phyloP scores from a whole-genome alignment of 768 basidiomycete genomes.

The Suillus subalutaceus region DNA sequence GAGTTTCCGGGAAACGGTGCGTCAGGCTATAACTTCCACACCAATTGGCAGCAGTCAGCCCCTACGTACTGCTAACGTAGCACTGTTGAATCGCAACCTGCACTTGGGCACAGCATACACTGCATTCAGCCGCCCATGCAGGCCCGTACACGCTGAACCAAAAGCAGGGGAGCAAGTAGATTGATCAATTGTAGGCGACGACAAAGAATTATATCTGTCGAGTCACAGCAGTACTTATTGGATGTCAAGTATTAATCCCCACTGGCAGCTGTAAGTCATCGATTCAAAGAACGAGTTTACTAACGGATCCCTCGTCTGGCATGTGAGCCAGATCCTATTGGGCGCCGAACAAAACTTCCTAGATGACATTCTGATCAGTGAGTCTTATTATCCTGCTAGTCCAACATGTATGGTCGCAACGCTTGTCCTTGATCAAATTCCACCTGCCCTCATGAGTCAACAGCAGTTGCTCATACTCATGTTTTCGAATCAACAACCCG shows the following conservation, averaged over 20 bases:
- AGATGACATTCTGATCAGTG: slow-evolving; percentile 29
- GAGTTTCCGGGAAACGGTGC: not conserved
- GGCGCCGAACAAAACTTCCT: not conserved
- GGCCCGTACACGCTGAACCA: not conserved
- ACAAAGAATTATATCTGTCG: not conserved
- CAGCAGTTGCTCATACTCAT: slow-evolving; percentile 57
- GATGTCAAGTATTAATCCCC: not conserved
- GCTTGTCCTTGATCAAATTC: slow-evolving; percentile 72
- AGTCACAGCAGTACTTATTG: not conserved
- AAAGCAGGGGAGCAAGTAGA: not conserved
- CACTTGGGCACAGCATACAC: not conserved
- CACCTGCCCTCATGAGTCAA: slow-evolving; percentile 61
- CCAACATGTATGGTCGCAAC: slow-evolving; percentile 49
- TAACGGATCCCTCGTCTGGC: slow-evolving; percentile 29
- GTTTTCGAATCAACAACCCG: slow-evolving; percentile 47
- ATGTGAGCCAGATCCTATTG: slow-evolving; percentile 52
- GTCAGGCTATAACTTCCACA: not conserved
- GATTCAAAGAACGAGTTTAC: not conserved
- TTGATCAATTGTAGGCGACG: not conserved
- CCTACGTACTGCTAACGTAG: not conserved
- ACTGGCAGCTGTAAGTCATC: not conserved
- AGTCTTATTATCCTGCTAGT: slow-evolving; percentile 43
- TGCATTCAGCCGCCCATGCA: not conserved
- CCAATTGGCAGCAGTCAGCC: not conserved
- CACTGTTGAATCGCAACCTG: not conserved